phyloP scores from a whole-genome alignment of 164 flowering plant species.

The Annona squamosa region DNA sequence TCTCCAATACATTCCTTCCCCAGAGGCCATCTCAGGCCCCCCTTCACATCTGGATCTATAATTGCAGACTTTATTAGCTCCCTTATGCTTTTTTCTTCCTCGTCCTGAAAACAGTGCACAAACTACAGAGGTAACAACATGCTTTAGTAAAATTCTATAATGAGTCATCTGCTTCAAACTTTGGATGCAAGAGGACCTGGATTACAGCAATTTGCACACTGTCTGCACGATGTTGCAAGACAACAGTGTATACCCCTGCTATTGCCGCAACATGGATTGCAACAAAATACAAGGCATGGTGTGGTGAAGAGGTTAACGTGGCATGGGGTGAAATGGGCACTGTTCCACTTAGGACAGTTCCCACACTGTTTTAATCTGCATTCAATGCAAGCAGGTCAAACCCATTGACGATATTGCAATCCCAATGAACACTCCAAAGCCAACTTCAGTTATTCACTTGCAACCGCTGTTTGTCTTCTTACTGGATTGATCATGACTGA shows the following conservation, averaged over 20 bases:
- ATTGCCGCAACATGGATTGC: too few relatives aligned
- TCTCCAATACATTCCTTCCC: constrained; percentile 37
- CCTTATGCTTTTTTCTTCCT: constrained; percentile 32
- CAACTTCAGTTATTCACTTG: background rate
- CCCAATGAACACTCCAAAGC: background rate
- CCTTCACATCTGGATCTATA: constrained; percentile 40
- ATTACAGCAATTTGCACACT: too few relatives aligned
- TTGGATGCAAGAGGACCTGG: background rate
- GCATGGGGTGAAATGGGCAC: too few relatives aligned
- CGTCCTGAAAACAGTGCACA: constrained; percentile 29
- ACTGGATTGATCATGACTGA: background rate
- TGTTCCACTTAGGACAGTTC: too few relatives aligned
- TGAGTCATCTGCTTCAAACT: background rate
- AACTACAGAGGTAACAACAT: background rate
- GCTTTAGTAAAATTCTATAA: background rate
- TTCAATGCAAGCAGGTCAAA: background rate
- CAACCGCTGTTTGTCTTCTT: background rate
- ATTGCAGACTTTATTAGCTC: constrained; percentile 38
- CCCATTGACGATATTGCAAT: background rate
- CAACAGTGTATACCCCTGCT: too few relatives aligned
- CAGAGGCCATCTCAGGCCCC: constrained; percentile 58
- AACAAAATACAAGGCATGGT: too few relatives aligned
- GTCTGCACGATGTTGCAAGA: too few relatives aligned
- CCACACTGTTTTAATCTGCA: too few relatives aligned
- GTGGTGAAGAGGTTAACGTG: too few relatives aligned